Percentiles rank a stretch among this genome's conserved stretches.
Conservation (phyloP, 2,329 filamentous ascomycete species). For the Penicillium hordei region DNA sequence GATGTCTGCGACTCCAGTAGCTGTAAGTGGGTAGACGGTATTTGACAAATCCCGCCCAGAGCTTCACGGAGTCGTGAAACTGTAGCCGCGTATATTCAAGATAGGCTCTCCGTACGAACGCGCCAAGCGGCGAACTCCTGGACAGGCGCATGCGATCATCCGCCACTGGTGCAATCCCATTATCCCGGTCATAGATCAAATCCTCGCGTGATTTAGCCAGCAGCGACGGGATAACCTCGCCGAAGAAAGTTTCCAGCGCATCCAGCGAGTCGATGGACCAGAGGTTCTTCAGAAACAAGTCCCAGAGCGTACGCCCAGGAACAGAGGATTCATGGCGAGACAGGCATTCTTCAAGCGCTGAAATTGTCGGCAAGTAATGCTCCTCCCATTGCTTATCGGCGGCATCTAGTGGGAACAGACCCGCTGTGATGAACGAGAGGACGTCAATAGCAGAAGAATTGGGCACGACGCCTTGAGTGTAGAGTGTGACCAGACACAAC, state of each 20-base stretch:
- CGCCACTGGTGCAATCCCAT: conserved; percentile 49
- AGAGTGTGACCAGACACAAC: conserved; percentile 76
- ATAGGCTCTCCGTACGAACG: conserved; percentile 72
- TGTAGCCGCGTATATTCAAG: conserved; percentile 78
- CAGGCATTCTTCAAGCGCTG: conserved; percentile 51
- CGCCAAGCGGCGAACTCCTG: conserved; percentile 74
- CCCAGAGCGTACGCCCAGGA: conserved; percentile 81
- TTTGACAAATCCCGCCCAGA: conserved; percentile 80
- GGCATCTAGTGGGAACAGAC: conserved; percentile 55
- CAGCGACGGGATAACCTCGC: conserved; percentile 53
- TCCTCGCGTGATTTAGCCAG: conserved; percentile 65
- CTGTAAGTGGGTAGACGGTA: conserved; percentile 75
- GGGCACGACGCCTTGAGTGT: conserved; percentile 69
- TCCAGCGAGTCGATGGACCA: conserved; percentile 85
- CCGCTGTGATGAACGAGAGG: conserved; percentile 74
- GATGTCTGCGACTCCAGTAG: conserved; percentile 58
- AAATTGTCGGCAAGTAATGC: conserved; percentile 40
- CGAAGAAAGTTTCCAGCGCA: conserved; percentile 75
- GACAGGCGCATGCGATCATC: conserved; percentile 61
- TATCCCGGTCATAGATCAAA: conserved; percentile 55
- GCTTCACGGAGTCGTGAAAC: conserved; percentile 72
- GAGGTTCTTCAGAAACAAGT: conserved; percentile 74
- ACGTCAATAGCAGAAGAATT: conserved; percentile 70
- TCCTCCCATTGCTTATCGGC: conserved; percentile 31
- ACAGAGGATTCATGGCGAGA: conserved; percentile 52